A percentile compares a stretch with the other conserved stretches of the same genome.
Evolutionary conservation across 2,329 filamentous ascomycete genomes (phyloP).

Genomic region (Metarhizium brunneum): DNA sequence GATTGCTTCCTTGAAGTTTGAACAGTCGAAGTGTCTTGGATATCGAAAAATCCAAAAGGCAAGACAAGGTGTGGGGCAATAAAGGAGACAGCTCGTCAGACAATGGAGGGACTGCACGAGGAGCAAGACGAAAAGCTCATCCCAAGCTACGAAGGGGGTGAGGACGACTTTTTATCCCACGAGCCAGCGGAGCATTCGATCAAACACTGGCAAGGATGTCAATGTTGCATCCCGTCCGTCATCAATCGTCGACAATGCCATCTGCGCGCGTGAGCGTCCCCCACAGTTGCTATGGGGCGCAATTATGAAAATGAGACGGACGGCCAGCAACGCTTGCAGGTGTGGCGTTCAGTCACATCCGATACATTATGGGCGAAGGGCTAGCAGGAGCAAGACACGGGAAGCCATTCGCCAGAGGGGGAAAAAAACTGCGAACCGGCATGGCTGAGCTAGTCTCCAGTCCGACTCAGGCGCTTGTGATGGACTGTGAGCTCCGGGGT

Average conservation of each 20-base stretch:
- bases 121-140: not conserved
- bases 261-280: not conserved
- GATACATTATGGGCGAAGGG: not conserved
- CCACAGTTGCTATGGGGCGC: not conserved
- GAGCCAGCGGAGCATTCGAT: constrained; percentile 2
- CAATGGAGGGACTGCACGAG: constrained; percentile 2
- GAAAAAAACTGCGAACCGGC: not conserved
- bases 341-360: not conserved
- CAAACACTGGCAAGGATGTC: constrained; percentile 1
- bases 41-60: not conserved
- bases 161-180: constrained; percentile 7
- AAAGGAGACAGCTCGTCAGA: not conserved
- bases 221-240: constrained; percentile 4
- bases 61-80: constrained; percentile 1
- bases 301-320: constrained; percentile 2
- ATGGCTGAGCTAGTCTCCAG: not conserved
- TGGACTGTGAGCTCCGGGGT: not conserved
- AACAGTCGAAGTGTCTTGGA: constrained; percentile 1
- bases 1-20: not conserved
- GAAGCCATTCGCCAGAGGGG: not conserved
- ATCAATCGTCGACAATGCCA: not conserved
- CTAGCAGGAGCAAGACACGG: not conserved
- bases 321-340: not conserved
- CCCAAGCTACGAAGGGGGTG: not conserved
- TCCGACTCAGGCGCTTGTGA: not conserved